Evolutionary conservation across 2,329 filamentous ascomycete genomes (phyloP), one percentile per base, ranked within the genome.

Genomic region (Venturia carpophila): DNA sequence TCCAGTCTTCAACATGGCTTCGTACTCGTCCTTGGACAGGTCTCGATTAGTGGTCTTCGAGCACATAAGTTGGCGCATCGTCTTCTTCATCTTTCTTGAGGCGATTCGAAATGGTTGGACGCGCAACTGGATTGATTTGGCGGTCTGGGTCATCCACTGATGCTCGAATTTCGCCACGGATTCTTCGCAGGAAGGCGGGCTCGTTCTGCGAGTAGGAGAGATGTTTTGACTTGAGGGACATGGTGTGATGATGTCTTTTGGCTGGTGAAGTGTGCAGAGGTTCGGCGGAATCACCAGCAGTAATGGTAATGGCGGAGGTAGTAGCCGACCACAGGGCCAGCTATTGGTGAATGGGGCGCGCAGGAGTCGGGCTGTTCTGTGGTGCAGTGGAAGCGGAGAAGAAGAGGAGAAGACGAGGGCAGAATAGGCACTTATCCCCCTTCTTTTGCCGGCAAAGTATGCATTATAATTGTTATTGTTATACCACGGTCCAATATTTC

Each of bases 21-120:
- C 78, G 65, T 80, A 79, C 60, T 83, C 79, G n/a, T 76, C 77
- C 70, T 77, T 82, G 67, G 70, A 84, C 69, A 76, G 75, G 60
- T 87, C 82, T 39, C 87, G 82, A 64, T 90, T 88, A 62, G 85
- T 88, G 5, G 5, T 83, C 80, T 72, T 91, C 89, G 69, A 93
- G 84, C 4, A 94, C 84, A 63, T 91, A 85, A 0, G 91, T 81
- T 0, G 90, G 90, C 62, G 82, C 87, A 73, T 93, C 90, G 69
- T 93, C 90, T 37, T 58, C 52, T 15, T 88, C 88, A 67, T 91
- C 86, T 49, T 87, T 87, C 69, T 87, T 66, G 79, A 63, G 60
- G 3, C 84, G 19, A 68, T 74, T 70, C 71, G 83, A 65, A 30
- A 73, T 70, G 69, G 76, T 79, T 60, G 79, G 79, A 62, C 79